Evolutionary conservation across 208 protist genomes (phyloP), one percentile per base, ranked within the genome.

Genomic region (Vickermania spadyakhi): DNA sequence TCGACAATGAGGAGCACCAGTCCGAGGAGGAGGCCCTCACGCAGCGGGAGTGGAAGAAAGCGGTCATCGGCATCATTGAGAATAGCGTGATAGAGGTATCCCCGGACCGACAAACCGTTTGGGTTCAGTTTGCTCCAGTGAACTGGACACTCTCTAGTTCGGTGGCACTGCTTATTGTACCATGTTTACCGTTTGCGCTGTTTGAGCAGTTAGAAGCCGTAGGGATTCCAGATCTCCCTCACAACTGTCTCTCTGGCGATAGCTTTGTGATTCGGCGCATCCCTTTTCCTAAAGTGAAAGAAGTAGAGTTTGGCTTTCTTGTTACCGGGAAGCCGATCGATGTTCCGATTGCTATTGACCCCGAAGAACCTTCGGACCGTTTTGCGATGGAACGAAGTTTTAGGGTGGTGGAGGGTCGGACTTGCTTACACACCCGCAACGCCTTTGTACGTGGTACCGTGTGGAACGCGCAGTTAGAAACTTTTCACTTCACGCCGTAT

Each of bases 381-480:
- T 60, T 66, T 51, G 62, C 66, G 26, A 36, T 85, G 31, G 74
- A 79, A 57, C 68, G 70, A 41, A 62, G 58, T 51, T 60, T 91
- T 52, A 72, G 75, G 13, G 68, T 86, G 54, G 79, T 91, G 77
- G 77, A 91, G 68, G 79, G 84, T n/a, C 59, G 57, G 54, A 75
- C 72, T 5, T 91, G 84, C 57, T 63, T 75, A 27, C 75, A 91
- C 66, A 76, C 84, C 28, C 79, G 77, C 29, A 67, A 57, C 25
- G 84, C 84, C 29, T 74, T 73, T 42, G 79, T 82, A 41, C 71
- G 70, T n/a, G 74, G 66, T 30, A 85, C 72, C 68, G 57, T 52
- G 41, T 91, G 84, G 84, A 77, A 85, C 65, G 27, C 64, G 36
- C 72, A 56, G 25, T 64, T 70, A 0, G 28, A 31, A 22, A 63